Base-by-base conservation (phyloP, 495 filamentous ascomycete species). In the Hypoxylon trugodes region DNA sequence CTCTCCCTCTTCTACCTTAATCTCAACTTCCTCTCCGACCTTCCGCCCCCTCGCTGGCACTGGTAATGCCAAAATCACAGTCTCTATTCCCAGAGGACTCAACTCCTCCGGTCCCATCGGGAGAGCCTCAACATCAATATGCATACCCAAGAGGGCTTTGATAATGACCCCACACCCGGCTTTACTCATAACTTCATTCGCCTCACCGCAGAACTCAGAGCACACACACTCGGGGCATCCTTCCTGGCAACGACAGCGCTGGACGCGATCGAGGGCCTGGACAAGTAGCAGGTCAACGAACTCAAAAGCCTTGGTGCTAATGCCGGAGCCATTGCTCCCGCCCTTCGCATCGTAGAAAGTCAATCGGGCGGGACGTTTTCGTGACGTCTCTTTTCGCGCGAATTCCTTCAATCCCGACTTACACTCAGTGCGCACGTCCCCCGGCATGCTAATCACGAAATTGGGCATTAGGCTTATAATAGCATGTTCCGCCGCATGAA, bases 261-360 rank as follows among this genome's bases (percentile, higher is more conserved):
- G 85, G 4, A 98, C 87, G 18, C 94, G 82, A 53, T 87, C 81
- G n/a, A 94, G 81, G 4, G 94, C 94, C 59, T 92, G 89, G 26
- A 79, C 76, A 7, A 98, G 81, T 33, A 97, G 74, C 33, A 89
- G 64, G 64, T 96, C 91, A 16, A 96, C 79, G 69, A 96, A 96
- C 70, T 97, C 92, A 68, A 97, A 97, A 1, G 93, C 94, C 72
- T 96, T 97, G 24, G 85, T 89, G 43, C 88, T 90, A 59, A 97
- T 93, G 3, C 95, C 96, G 1, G 87, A 89, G 0, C 92, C 93
- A 42, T 84, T 86, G 0, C 88, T 82, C 0, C 94, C 95, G 15
- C 93, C 95, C 73, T 95, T 95, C 6, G 91, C 89, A 68, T 98
- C 95, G 73, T 97, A 98, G 75, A 98, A 96, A 0, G 92, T 96